phyloP scores from a whole-genome alignment of 2,329 filamentous ascomycete species.

The Trichoderma brevicompactum region DNA sequence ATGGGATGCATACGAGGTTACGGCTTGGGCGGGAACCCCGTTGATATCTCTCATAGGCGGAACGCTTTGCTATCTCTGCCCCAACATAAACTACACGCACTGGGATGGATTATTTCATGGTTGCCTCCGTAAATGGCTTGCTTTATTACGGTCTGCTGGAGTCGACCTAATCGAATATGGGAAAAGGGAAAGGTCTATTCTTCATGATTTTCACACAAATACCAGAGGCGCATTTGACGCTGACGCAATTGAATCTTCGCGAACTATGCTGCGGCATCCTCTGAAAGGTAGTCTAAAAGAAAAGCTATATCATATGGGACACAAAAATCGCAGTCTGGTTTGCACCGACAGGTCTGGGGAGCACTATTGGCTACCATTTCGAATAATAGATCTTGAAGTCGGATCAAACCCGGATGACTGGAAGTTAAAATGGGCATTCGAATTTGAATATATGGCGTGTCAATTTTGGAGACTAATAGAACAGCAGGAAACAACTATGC shows the following conservation, averaged over 20 bases:
- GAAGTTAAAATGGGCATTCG: conserved; percentile 35
- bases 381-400: conserved; percentile 32
- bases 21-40: conserved; percentile 35
- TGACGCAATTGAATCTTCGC: conserved; percentile 29
- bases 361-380: conserved; percentile 35
- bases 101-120: conserved; percentile 35
- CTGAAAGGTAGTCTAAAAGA: neutral
- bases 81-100: neutral
- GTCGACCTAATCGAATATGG: conserved; percentile 37
- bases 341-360: neutral
- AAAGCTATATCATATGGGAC: neutral
- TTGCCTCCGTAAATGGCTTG: conserved; percentile 31
- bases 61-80: conserved; percentile 35
- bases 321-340: neutral
- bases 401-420: conserved; percentile 32
- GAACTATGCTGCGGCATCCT: conserved; percentile 21
- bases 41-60: conserved; percentile 37
- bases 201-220: neutral
- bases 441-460: conserved; percentile 37
- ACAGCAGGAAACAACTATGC: conserved; percentile 30
- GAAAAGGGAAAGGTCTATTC: conserved; percentile 7
- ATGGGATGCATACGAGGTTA: conserved; percentile 34
- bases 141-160: conserved; percentile 27
- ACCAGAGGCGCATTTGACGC: conserved; percentile 33
- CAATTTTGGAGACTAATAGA: conserved; percentile 38